A percentile compares a stretch with the other conserved stretches of the same genome.
Evolutionary conservation across 176 grass and related monocot species (phyloP).

Genomic region (Thalia dealbata): DNA sequence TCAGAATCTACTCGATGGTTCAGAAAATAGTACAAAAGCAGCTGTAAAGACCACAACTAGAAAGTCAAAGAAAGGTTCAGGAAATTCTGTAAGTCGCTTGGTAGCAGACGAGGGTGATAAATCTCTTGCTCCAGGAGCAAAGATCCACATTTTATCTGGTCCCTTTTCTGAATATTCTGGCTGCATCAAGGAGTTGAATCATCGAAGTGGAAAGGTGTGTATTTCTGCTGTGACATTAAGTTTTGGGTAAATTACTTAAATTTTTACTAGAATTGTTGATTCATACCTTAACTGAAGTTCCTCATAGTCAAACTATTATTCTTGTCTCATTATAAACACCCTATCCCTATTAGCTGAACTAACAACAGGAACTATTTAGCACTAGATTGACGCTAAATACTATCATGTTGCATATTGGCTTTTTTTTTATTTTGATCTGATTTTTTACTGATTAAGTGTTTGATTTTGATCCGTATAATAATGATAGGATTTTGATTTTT

Average conservation of each 20-base stretch:
- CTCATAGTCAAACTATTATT: no score
- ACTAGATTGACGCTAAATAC: no score
- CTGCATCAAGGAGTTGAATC: conserved; percentile 46
- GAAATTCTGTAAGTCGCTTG: conserved; percentile 12
- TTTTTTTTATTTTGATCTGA: no score
- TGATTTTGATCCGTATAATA: no score
- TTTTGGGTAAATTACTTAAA: neutral
- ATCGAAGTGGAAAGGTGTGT: conserved; percentile 64
- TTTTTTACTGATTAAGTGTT: no score
- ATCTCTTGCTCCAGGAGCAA: conserved; percentile 41
- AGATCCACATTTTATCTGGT: conserved; percentile 49
- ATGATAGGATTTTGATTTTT: no score
- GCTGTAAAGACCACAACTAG: conserved; percentile 36
- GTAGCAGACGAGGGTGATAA: neutral
- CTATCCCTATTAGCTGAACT: no score
- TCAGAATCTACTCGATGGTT: conserved; percentile 23
- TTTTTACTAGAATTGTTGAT: no score
- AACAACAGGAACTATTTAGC: no score
- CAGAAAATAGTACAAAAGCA: conserved; percentile 34
- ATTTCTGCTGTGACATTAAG: neutral
- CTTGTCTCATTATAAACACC: no score
- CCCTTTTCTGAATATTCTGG: conserved; percentile 68
- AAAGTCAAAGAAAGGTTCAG: conserved; percentile 32
- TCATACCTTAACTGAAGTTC: no score
- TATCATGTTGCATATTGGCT: no score